Evolutionary conservation across 805 yeast species (phyloP).

Genomic region (Danielia reshetovae): DNA sequence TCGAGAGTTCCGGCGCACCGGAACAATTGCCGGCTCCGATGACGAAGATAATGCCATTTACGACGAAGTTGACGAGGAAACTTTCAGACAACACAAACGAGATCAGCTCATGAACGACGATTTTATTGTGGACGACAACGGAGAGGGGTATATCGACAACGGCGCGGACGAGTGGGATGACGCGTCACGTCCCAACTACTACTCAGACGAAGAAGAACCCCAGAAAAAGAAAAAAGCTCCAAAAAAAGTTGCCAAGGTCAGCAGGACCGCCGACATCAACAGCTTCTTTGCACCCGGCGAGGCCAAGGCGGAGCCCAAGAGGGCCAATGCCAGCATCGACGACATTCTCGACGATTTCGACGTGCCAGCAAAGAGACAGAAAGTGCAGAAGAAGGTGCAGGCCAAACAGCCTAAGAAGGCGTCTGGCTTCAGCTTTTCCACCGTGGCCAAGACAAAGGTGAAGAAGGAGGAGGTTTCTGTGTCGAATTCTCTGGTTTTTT

Average conservation of each 20-base stretch:
- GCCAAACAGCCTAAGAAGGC: constrained; percentile 41
- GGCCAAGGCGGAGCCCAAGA: constrained; percentile 5
- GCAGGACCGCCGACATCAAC: constrained; percentile 46
- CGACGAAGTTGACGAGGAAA: constrained; percentile 83
- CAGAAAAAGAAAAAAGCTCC: constrained; percentile 21
- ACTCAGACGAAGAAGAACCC: constrained; percentile 53
- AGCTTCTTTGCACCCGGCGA: constrained; percentile 42
- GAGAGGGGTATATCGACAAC: constrained; percentile 89
- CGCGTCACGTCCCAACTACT: constrained; percentile 44
- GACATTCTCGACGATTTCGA: constrained; percentile 18
- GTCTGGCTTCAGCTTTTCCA: constrained; percentile 23
- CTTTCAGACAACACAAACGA: constrained; percentile 71
- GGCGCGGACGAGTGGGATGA: constrained; percentile 90
- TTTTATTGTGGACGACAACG: constrained; percentile 91
- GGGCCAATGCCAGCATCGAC: constrained; percentile 16
- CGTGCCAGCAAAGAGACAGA: constrained; percentile 9
- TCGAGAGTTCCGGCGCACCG: constrained; percentile 61
- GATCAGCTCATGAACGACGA: constrained; percentile 83
- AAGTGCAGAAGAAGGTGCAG: constrained; percentile 2
- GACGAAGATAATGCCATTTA: constrained; percentile 60
- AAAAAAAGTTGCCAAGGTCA: constrained; percentile 35
- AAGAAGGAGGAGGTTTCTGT: too few relatives aligned
- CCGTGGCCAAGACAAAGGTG: constrained; percentile 17
- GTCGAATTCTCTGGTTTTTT: too few relatives aligned
- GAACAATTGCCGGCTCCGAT: constrained; percentile 37